These are phyloP conservation scores for Aspergillus ochraceus DNA, from an alignment of 2,329 filamentous ascomycete genomes.

Conservation along the genomic window DNA sequence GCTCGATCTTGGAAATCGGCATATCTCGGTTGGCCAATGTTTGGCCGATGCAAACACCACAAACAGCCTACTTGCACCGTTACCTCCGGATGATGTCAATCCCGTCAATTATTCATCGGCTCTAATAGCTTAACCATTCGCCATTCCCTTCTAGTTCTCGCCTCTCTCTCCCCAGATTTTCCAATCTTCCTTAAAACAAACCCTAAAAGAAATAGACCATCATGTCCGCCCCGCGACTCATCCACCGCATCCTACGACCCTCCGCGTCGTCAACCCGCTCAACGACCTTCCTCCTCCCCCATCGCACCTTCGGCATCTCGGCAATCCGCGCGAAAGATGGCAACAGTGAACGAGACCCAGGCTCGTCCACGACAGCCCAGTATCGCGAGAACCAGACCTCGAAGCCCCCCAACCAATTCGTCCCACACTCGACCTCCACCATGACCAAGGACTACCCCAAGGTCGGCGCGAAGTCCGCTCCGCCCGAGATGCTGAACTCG, in stretches of 20 bases:
- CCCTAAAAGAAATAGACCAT: not conserved
- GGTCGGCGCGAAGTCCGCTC: conserved; percentile 56
- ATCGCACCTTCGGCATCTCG: conserved; percentile 33
- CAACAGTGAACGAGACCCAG: conserved; percentile 33
- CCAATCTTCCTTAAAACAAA: conserved; percentile 1
- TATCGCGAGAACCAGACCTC: conserved; percentile 58
- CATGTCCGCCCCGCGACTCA: conserved; percentile 51
- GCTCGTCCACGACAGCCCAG: conserved; percentile 49
- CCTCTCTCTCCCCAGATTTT: not conserved
- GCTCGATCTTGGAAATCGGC: conserved; percentile 12
- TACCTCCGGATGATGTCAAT: conserved; percentile 41
- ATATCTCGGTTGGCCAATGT: conserved; percentile 12
- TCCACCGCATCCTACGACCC: conserved; percentile 48
- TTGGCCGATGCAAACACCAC: conserved; percentile 33
- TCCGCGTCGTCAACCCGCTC: conserved; percentile 21
- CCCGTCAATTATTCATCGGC: conserved; percentile 18
- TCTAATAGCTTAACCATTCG: not conserved
- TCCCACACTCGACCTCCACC: conserved; percentile 65
- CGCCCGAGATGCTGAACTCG: conserved; percentile 61
- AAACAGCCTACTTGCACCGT: conserved; percentile 28
- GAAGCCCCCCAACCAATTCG: conserved; percentile 60
- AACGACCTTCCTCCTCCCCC: conserved; percentile 27
- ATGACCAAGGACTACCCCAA: conserved; percentile 63
- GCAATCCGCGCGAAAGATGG: conserved; percentile 38
- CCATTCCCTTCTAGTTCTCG: not conserved